Percentiles rank a stretch among this genome's conserved stretches.
Evolutionary conservation across 345 rosid species (phyloP).

Genomic region (Gossypium raimondii): DNA sequence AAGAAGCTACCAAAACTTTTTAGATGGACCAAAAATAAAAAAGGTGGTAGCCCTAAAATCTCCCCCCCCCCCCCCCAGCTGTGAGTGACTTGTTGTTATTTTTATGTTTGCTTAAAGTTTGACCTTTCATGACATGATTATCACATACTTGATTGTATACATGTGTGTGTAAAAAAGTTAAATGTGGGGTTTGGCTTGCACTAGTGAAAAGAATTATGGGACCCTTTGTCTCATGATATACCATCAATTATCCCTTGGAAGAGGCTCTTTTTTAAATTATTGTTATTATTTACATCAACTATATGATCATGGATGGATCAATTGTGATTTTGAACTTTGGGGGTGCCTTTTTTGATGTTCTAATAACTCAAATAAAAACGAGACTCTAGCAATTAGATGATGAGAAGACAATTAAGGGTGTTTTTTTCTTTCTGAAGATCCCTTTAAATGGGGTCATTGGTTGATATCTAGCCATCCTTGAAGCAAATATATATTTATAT

Average conservation of each 20-base stretch:
- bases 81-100: constrained; percentile 29
- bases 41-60: constrained; percentile 27
- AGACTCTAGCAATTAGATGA: constrained; percentile 19
- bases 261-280: not conserved
- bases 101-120: constrained; percentile 61
- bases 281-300: not conserved
- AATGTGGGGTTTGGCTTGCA: constrained; percentile 60
- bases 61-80: constrained; percentile 21
- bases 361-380: constrained; percentile 19
- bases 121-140: constrained; percentile 48
- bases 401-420: not conserved
- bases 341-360: constrained; percentile 19
- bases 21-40: not conserved
- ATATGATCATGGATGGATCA: constrained; percentile 30
- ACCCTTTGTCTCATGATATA: constrained; percentile 52
- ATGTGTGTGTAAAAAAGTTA: constrained; percentile 28
- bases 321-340: constrained; percentile 23
- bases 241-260: constrained; percentile 39
- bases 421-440: constrained; percentile 4
- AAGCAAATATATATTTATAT: not conserved
- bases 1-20: constrained; percentile 63
- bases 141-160: constrained; percentile 6
- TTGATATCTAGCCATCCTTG: constrained; percentile 16
- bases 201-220: constrained; percentile 50
- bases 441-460: constrained; percentile 24